Evolutionary conservation across 805 yeast species (phyloP).

Genomic region (Wickerhamiella cacticola): DNA sequence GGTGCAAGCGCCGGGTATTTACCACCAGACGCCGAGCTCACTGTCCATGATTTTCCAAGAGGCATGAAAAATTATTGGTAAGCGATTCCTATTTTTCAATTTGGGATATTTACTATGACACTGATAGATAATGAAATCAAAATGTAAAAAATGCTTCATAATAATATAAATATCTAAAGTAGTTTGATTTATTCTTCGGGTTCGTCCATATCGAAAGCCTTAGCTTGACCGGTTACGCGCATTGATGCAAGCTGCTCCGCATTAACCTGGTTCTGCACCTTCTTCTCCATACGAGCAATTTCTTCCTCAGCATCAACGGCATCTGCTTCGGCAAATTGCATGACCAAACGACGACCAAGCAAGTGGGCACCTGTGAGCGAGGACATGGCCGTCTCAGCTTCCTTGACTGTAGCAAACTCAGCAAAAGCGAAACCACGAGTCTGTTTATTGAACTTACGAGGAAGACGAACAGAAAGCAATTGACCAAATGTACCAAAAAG

Average conservation of each 20-base stretch:
- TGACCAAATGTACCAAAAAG: constrained; percentile 91
- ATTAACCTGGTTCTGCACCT: constrained; percentile 68
- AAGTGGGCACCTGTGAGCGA: constrained; percentile 93
- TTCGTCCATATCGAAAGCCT: constrained; percentile 46
- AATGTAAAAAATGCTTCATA: neutral
- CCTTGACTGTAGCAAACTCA: constrained; percentile 74
- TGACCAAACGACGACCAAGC: constrained; percentile 84
- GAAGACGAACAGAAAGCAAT: constrained; percentile 86
- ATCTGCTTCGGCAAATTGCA: constrained; percentile 82
- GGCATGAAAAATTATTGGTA: constrained; percentile 10
- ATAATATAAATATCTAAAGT: neutral
- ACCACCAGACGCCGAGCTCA: constrained; percentile 30
- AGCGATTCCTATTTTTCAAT: neutral
- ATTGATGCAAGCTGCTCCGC: constrained; percentile 58
- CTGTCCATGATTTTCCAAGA: constrained; percentile 22
- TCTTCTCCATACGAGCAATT: constrained; percentile 78
- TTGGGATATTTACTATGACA: no score
- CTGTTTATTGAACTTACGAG: constrained; percentile 86
- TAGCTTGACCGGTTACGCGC: constrained; percentile 58
- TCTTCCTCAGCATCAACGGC: constrained; percentile 79
- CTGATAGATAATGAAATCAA: no score
- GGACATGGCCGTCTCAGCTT: constrained; percentile 89
- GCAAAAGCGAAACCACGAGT: constrained; percentile 98
- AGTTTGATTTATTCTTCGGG: constrained; percentile 1
- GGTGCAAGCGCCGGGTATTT: constrained; percentile 28